Evolutionary conservation across 768 basidiomycete species (phyloP).

Genomic region (Pulveroboletus sp.): DNA sequence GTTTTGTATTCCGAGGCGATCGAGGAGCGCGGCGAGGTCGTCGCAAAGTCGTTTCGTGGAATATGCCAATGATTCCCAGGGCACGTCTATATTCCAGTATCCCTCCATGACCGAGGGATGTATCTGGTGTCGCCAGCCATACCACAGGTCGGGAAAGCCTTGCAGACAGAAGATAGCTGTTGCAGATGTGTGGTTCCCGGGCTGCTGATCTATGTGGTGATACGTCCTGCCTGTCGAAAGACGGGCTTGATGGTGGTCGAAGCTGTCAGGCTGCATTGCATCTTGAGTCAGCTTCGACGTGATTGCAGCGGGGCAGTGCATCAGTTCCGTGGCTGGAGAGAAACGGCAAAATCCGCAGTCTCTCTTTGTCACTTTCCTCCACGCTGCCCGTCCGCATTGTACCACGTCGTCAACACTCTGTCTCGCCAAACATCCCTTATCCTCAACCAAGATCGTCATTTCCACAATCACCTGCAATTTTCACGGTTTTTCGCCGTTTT

Average conservation of each 20-base stretch:
- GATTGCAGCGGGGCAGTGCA: constrained; percentile 15
- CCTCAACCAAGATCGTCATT: constrained; percentile 11
- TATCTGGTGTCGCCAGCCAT: constrained; percentile 27
- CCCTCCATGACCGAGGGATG: too few species aligned
- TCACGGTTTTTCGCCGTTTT: constrained; percentile 19
- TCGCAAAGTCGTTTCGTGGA: constrained; percentile 53
- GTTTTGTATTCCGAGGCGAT: constrained; percentile 45
- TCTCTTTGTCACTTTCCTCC: constrained; percentile 26
- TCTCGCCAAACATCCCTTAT: constrained; percentile 9
- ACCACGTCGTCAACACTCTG: constrained; percentile 2
- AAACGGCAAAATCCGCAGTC: constrained; percentile 27
- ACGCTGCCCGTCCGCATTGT: constrained; percentile 18
- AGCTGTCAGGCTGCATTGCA: background rate
- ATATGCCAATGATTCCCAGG: constrained; percentile 37
- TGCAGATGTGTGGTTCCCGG: constrained; percentile 15
- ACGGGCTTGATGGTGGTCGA: constrained; percentile 41
- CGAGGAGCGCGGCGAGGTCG: constrained; percentile 62
- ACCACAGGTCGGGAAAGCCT: constrained; percentile 74
- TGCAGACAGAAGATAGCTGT: constrained; percentile 68
- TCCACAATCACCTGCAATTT: constrained; percentile 6
- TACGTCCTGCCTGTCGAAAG: constrained; percentile 56
- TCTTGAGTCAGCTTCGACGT: constrained; percentile 3
- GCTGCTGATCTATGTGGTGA: constrained; percentile 70
- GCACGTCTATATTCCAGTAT: too few species aligned
- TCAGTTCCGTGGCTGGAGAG: constrained; percentile 24